Evolutionary conservation across 768 basidiomycete species (phyloP), one percentile per base, ranked within the genome.

Genomic region (Xerocomus brunneocitrinus): DNA sequence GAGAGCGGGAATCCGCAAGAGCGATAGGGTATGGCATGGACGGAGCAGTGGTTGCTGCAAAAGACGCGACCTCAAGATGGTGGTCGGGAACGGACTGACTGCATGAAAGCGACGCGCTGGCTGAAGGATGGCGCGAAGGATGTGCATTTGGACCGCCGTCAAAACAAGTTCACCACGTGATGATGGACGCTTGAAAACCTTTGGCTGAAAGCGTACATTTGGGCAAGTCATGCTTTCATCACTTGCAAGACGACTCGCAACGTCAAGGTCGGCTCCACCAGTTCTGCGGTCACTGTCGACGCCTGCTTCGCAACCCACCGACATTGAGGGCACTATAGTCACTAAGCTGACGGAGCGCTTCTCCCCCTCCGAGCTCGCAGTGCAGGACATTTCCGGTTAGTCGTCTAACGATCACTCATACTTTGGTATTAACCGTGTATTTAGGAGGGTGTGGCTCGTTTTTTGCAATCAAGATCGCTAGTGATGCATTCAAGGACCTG

Each of bases 391-490:
- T n/a, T 98, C 95, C 27, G 95, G 95, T 94, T 24, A 56, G 80
- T 65, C 28, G 24, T n/a, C 44, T n/a, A 46, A 36, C 44, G 13
- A 41, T 41, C 19, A 28, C 14, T 52, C 5, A 3, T 51, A 28
- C 58, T 32, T 10, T 13, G 44, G 32, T 44, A 42, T 53, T 48
- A 13, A 58, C 48, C 39, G 45, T 62, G 14, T 46, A 13, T 31
- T 22, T 43, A 97, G 95, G 94, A 50, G 97, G 97, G 24, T 98
- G 97, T 66, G 97, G 97, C n/a, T 80, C 85, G 4, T 99, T 98
- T 72, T 99, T 95, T 62, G 90, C 94, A 40, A 95, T 99, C 57
- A 79, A 81, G 12, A 89, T 99, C 57, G 81, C 88, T 4, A 93
- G 91, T 54, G 69, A 82, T n/a, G 78, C 79, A 1, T 98, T 99